phyloP scores from a whole-genome alignment of 495 filamentous ascomycete genomes.

The Penicillium dipodomyicola region DNA sequence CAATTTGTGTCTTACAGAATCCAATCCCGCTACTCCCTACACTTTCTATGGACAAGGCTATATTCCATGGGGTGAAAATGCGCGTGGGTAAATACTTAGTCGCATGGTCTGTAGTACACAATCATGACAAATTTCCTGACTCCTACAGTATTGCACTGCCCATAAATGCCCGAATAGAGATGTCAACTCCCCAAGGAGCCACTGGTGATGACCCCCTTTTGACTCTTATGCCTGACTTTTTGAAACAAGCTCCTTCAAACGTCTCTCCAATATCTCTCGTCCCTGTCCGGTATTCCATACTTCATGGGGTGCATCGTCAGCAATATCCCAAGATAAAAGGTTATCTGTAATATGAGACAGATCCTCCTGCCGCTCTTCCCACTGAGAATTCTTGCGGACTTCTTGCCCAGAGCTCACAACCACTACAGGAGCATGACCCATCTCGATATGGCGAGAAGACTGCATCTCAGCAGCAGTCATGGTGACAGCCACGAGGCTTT shows the following conservation, averaged over 20 bases:
- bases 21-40: no score
- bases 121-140: neutral
- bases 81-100: no score
- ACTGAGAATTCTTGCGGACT: constrained; percentile 56
- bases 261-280: constrained; percentile 64
- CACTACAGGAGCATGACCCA: constrained; percentile 65
- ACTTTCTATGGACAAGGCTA: no score
- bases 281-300: constrained; percentile 76
- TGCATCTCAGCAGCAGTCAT: constrained; percentile 78
- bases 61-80: no score
- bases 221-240: constrained; percentile 12
- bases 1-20: no score
- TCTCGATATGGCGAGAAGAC: constrained; percentile 73
- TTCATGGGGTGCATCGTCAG: constrained; percentile 78
- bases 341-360: constrained; percentile 74
- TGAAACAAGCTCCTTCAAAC: constrained; percentile 59
- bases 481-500: constrained; percentile 80
- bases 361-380: constrained; percentile 79
- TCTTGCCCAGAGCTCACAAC: constrained; percentile 80
- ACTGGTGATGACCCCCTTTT: neutral
- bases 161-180: neutral
- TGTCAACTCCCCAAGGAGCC: neutral
- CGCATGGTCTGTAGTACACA: neutral
- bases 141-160: neutral
- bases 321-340: constrained; percentile 80